Evolutionary conservation across 257 asterid genomes (phyloP).

Genomic region (Primulina eburnea): DNA sequence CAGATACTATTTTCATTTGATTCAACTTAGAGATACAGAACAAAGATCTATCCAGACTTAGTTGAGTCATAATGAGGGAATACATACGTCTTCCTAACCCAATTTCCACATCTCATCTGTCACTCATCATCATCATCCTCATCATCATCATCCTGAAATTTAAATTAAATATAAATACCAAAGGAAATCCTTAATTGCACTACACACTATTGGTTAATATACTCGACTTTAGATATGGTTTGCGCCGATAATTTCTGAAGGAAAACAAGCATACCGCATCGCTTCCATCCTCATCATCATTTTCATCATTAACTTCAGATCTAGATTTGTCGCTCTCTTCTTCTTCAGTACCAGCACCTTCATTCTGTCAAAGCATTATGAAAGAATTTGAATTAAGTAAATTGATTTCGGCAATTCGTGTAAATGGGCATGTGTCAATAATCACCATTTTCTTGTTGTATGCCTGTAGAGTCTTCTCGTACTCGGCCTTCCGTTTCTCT

Average conservation of each 20-base stretch:
- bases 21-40: background rate
- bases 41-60: background rate
- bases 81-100: background rate
- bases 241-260: background rate
- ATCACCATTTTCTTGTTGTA: constrained; percentile 61
- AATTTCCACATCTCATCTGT: background rate
- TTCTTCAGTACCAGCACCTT: constrained; percentile 33
- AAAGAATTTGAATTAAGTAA: no score
- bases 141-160: background rate
- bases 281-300: constrained; percentile 46
- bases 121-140: background rate
- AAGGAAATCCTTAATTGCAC: no score
- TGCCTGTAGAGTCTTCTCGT: constrained; percentile 63
- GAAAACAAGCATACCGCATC: constrained; percentile 27
- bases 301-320: constrained; percentile 51
- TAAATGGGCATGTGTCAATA: background rate
- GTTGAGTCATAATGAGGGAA: background rate
- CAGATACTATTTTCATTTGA: background rate
- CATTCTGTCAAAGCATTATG: constrained; percentile 23
- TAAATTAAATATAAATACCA: no score
- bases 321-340: constrained; percentile 51
- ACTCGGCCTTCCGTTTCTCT: constrained; percentile 70
- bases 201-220: no score
- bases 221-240: no score
- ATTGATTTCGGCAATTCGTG: background rate